phyloP scores from a whole-genome alignment of 768 basidiomycete genomes.

The Cystofilobasidium bisporidii region DNA sequence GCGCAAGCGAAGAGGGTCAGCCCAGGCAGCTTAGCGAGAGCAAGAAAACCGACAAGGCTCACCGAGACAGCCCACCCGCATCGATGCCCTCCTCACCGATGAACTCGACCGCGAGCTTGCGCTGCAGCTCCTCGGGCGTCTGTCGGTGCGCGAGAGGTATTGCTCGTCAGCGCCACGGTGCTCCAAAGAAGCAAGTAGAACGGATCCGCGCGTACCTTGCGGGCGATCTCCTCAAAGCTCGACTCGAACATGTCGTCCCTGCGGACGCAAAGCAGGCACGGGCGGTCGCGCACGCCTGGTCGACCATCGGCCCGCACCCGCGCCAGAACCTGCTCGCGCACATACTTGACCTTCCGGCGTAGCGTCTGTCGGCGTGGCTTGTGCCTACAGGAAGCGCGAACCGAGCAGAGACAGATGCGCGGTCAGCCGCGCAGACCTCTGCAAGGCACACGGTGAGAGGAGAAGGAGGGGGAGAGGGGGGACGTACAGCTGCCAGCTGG shows the following conservation, averaged over 20 bases:
- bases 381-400: not conserved
- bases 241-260: slow-evolving; percentile 16
- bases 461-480: too few species aligned
- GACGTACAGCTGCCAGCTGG: slow-evolving; percentile 11
- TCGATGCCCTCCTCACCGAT: slow-evolving; percentile 14
- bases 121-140: slow-evolving; percentile 7
- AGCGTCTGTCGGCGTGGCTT: slow-evolving; percentile 18
- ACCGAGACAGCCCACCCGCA: slow-evolving; percentile 16
- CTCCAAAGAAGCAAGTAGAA: too few species aligned
- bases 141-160: not conserved
- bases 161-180: not conserved
- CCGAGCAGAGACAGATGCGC: not conserved
- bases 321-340: slow-evolving; percentile 17
- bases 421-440: too few species aligned
- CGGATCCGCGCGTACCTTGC: not conserved
- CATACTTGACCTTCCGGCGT: slow-evolving; percentile 18
- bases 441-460: too few species aligned
- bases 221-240: slow-evolving; percentile 5
- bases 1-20: not conserved
- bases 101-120: slow-evolving; percentile 1
- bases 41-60: not conserved
- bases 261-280: not conserved
- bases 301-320: not conserved
- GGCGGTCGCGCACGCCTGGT: not conserved
- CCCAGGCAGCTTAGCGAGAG: not conserved